Evolutionary conservation across 202 grass and related monocot genomes (phyloP), one percentile per base, ranked within the genome.

Genomic region (Panicum hallii): DNA sequence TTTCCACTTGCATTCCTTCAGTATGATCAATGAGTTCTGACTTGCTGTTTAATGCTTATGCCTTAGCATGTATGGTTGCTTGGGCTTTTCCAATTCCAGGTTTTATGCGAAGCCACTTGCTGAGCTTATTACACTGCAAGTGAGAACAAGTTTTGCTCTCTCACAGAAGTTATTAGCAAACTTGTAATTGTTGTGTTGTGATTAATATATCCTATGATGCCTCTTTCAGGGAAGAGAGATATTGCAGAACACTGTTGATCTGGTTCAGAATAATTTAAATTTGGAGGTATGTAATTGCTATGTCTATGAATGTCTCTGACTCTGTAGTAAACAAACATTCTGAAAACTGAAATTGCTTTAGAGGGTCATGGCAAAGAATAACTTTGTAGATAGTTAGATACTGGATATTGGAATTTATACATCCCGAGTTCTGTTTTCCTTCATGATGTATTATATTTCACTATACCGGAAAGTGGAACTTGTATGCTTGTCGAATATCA

Each of bases 31-130:
- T 38, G 14, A 72, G 26, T 22, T 80, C 73, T 82, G 64, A 88
- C 68, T 67, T 71, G 30, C 76, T 79, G 63, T 90, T 84, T 49
- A 83, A 86, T 81, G 42, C 44, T 41, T 60, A 54, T 84, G 41
- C 26, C 83, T 49, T 85, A 99, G 97, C 74, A 99, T 99, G 94
- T 99, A 99, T 28, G 97, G 97, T 72, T 99, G 97, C 88, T 88
- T 99, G 90, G 97, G 97, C 34, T 99, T 94, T 90, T 94, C 90
- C 40, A 99, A 93, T 82, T 96, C 97, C 45, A 94, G 97, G 79
- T 99, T 99, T 86, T 99, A 89, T 88, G 97, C 97, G 12, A 96
- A 92, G 48, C 97, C 93, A 77, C 97, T 99, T 83, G 97, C 97
- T 28, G 97, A 99, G 77, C 90, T 99, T 76, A 99, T 97, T 70